Evolutionary conservation across 495 filamentous ascomycete genomes (phyloP), one percentile per base, ranked within the genome.

Genomic region (Aspergillus funiculosus): DNA sequence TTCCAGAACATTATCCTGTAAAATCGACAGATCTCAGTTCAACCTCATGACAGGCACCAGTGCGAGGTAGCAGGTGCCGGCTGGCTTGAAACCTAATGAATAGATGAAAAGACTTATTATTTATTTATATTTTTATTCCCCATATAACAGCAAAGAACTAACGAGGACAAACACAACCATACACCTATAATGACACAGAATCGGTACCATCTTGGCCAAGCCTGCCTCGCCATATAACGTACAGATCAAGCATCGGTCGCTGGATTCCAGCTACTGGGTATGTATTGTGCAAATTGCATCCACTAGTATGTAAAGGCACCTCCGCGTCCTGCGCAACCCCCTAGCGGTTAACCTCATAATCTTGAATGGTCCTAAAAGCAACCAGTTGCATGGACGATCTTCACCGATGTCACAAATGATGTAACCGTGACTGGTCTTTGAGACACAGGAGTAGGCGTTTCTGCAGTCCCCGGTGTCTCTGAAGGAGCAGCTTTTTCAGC

Each of bases 351-450:
- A n/a, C n/a, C n/a, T n/a, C n/a, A n/a, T n/a, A n/a, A n/a, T 20
- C 11, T 7, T 24, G 21, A 15, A 17, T n/a, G 6, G 11, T 19
- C 25, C 29, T 20, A 40, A 13, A 26, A 20, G 32, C 25, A 44
- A 13, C 24, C 34, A 30, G 43, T 51, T n/a, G 51, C 39, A 22
- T 18, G 15, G 10, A 56, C 41, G 1, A 43, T 58, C 34, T 47
- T 49, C 29, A 53, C 37, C 7, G 51, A 48, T 5, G 60, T 66
- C 48, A 59, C 45, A 14, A 51, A 58, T 3, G 56, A 54, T 3
- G 54, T 53, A 3, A 50, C 18, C 14, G 42, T 46, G 13, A 41
- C 43, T n/a, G 17, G 19, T n/a, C 1, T 17, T 10, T 17, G 42
- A 11, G 50, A 25, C 20, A 48, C 20, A 5, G 38, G 37, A 21